phyloP scores from a whole-genome alignment of 257 asterid genomes.

The Ocimum tenuiflorum region DNA sequence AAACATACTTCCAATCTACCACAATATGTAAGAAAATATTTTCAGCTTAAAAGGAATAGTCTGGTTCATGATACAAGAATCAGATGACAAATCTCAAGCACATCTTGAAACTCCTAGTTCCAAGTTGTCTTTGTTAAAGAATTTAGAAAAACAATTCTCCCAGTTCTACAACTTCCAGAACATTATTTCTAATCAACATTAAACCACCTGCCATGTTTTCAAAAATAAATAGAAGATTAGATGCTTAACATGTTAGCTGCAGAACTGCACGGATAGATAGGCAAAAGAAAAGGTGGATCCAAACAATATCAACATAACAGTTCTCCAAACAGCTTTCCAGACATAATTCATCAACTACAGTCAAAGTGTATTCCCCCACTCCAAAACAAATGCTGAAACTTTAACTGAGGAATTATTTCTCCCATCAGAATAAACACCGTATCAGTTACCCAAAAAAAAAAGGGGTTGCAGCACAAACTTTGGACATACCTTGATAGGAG shows the following conservation, averaged over 20 bases:
- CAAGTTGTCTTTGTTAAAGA: neutral
- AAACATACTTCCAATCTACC: slow-evolving; percentile 70
- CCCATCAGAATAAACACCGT: neutral
- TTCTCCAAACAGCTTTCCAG: neutral
- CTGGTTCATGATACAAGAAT: neutral
- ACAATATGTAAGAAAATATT: slow-evolving; percentile 19
- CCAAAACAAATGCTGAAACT: too few species aligned
- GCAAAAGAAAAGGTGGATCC: too few species aligned
- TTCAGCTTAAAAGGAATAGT: neutral
- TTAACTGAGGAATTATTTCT: neutral
- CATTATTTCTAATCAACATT: neutral
- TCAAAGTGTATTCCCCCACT: too few species aligned
- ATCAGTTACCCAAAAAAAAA: neutral
- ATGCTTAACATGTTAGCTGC: too few species aligned
- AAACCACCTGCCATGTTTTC: too few species aligned
- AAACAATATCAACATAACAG: neutral
- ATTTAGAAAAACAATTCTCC: neutral
- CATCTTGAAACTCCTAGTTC: neutral
- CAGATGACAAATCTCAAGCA: neutral
- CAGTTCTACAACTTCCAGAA: too few species aligned
- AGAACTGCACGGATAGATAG: too few species aligned
- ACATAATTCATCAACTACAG: neutral
- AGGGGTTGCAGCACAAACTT: neutral
- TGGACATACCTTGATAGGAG: slow-evolving; percentile 79
- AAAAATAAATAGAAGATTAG: too few species aligned